Conservation (phyloP, 371 early-diverging fungal species). For the Mucor velutinosus region DNA sequence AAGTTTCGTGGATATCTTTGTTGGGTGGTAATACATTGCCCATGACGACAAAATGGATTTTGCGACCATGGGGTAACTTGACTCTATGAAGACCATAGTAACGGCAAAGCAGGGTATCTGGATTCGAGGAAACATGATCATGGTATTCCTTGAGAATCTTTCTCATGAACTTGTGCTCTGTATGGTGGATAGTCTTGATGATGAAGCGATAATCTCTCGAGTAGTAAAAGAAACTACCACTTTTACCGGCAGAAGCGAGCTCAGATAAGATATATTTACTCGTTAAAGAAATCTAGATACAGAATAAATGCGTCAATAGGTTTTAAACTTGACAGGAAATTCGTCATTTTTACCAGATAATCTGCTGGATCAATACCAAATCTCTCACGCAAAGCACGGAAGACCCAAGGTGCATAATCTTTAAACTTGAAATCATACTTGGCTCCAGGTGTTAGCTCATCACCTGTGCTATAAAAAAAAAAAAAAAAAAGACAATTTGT, state of each 20-base stretch:
- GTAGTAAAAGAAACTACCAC: conserved; percentile 95
- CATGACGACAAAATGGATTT: conserved; percentile 97
- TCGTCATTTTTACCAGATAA: conserved; percentile 67
- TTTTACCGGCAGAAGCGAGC: conserved; percentile 92
- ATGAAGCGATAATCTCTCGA: conserved; percentile 97
- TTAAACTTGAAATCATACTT: conserved; percentile 97
- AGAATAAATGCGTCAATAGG: not conserved
- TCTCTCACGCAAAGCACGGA: conserved; percentile 79
- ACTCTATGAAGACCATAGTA: conserved; percentile 97
- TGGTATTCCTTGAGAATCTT: conserved; percentile 86
- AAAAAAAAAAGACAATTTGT: not conserved
- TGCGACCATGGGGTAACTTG: conserved; percentile 88
- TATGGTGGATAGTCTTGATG: conserved; percentile 95
- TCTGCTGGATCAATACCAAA: conserved; percentile 89
- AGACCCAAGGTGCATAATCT: conserved; percentile 96
- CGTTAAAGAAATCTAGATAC: conserved; percentile 84
- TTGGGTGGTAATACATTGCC: conserved; percentile 94
- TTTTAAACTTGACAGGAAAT: not conserved
- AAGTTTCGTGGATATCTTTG: conserved; percentile 92
- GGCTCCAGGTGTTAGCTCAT: conserved; percentile 87
- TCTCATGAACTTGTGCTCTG: conserved; percentile 91
- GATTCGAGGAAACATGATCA: conserved; percentile 85
- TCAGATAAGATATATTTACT: conserved; percentile 96
- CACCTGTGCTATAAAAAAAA: conserved; percentile 65
- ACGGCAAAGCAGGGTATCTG: conserved; percentile 91